Conservation (phyloP, 768 basidiomycete genomes). For the Kockovaella imperatae region DNA sequence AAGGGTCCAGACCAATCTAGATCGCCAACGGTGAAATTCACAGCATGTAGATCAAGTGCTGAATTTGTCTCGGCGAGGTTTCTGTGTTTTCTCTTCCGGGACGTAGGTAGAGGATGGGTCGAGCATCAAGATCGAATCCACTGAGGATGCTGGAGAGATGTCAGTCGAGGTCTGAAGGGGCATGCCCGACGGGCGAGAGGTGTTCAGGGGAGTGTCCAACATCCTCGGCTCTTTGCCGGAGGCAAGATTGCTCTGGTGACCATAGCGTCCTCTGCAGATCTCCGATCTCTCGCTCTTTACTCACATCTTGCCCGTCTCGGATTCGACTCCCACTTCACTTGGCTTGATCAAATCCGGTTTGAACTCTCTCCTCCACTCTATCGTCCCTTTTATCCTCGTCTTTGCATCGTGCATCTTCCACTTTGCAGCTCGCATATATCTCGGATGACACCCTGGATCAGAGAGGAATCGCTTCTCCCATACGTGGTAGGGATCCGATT, state of each 20-base stretch:
- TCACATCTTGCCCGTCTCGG: conserved; percentile 81
- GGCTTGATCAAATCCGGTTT: conserved; percentile 77
- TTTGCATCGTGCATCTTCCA: conserved; percentile 72
- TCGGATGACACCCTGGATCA: conserved; percentile 56
- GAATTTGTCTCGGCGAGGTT: conserved; percentile 65
- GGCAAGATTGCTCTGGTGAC: too few relatives aligned
- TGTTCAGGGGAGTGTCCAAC: background rate
- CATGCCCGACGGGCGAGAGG: background rate
- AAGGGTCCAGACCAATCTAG: background rate
- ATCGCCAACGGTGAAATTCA: conserved; percentile 28
- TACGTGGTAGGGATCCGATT: conserved; percentile 60
- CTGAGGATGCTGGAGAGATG: conserved; percentile 56
- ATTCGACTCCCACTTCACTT: conserved; percentile 66
- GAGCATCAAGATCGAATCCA: conserved; percentile 75
- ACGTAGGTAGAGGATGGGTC: conserved; percentile 83
- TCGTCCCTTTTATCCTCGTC: conserved; percentile 64
- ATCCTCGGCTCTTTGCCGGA: too few relatives aligned
- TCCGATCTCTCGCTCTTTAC: conserved; percentile 37
- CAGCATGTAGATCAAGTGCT: conserved; percentile 81
- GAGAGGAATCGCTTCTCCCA: conserved; percentile 76
- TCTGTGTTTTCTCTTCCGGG: conserved; percentile 81
- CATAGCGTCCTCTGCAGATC: too few relatives aligned
- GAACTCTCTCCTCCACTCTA: conserved; percentile 79
- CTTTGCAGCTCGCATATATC: conserved; percentile 79
- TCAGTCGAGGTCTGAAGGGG: conserved; percentile 2